Evolutionary conservation across 2,329 filamentous ascomycete genomes (phyloP).

Genomic region (Raffaelea arxii): DNA sequence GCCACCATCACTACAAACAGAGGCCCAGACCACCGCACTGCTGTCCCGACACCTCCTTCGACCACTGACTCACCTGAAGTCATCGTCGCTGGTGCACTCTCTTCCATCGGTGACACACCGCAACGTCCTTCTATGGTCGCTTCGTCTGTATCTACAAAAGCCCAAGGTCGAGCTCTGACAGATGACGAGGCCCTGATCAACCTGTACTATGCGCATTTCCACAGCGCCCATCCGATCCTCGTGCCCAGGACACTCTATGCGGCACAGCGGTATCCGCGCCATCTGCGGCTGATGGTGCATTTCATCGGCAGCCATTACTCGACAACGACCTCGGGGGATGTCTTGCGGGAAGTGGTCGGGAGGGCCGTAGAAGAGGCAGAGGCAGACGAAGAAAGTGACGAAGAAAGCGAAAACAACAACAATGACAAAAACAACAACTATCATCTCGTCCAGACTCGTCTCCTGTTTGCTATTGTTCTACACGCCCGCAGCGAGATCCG

Average conservation of each 20-base stretch:
- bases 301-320: constrained; percentile 7
- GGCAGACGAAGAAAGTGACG: neutral
- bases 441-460: constrained; percentile 1
- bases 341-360: neutral
- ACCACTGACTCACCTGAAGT: too few relatives aligned
- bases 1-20: too few relatives aligned
- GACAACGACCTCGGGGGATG: neutral
- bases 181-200: constrained; percentile 2
- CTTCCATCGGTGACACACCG: too few relatives aligned
- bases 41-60: too few relatives aligned
- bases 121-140: too few relatives aligned
- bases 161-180: too few relatives aligned
- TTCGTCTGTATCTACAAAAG: too few relatives aligned
- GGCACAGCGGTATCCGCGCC: neutral
- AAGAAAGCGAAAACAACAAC: neutral
- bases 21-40: too few relatives aligned
- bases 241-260: constrained; percentile 2
- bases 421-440: neutral
- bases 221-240: constrained; percentile 4
- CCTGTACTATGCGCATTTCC: constrained; percentile 6
- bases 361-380: neutral
- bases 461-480: constrained; percentile 1
- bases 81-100: too few relatives aligned
- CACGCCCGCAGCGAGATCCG: constrained; percentile 3
- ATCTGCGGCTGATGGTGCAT: constrained; percentile 4